Base-by-base conservation (phyloP, 768 basidiomycete genomes). In the Hygrocybe punicea region DNA sequence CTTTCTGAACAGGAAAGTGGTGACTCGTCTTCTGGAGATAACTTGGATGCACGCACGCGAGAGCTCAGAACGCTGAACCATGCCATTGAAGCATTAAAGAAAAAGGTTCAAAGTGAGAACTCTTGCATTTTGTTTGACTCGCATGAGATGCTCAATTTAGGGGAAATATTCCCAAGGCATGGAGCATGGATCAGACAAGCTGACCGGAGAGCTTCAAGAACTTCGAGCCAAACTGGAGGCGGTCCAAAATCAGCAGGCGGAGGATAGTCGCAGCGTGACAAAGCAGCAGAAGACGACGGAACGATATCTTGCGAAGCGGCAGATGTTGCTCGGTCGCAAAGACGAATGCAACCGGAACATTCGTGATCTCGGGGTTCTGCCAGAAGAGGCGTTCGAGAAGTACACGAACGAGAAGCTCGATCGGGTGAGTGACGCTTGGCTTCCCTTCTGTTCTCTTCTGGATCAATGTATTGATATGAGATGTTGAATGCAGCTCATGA, bases 361-460 rank as follows among this genome's bases (percentile, higher is more conserved):
- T 60, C 86, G 97, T 49, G 97, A 98, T 65, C 81, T 99, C 11
- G 97, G 97, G 35, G 94, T 98, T 0, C 73, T 98, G 14, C 97
- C 97, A 1, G 95, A 98, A 72, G 96, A 98, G 70, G 97, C 97
- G 0, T 98, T 95, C 64, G 87, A 92, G 68, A 98, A 98, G 72
- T 96, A 98, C 67, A 89, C 87, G 9, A 85, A 81, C 48, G 90
- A 91, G 62, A 87, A 89, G 66, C 80, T 91, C n/a, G 93, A 98
- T 64, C 81, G 85, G 71, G 95, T 95, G 51, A 47, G 87, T 73
- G 19, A 21, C 25, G 6, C 37, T 24, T 33, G 4, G 9, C 17
- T 24, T 24, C 9, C 44, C 2, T 48, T 16, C 40, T 51, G 35
- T 24, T 24, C 9, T 47, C 2, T 48, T 16, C 40, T 51, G 35